Base-by-base conservation (phyloP, 768 basidiomycete genomes). In the Auricularia sp. region DNA sequence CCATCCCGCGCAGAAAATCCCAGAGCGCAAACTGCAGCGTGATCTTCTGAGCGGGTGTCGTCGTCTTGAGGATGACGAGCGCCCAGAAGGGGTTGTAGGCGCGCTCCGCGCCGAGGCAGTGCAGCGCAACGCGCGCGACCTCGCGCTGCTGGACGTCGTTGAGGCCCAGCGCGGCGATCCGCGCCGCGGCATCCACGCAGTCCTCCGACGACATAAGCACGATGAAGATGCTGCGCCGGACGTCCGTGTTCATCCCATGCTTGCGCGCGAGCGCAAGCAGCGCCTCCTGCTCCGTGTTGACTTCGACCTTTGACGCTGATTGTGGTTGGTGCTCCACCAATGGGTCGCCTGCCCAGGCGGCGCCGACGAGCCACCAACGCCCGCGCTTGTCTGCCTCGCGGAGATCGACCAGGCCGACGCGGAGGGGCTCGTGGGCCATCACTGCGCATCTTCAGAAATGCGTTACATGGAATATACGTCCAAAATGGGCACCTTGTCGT, bases 201-300 rank as follows among this genome's bases (percentile, higher is more conserved):
- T 99, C 97, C 96, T 98, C 66, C 11, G 54, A 47, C n/a, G 33
- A 36, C 94, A 98, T 97, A 42, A 98, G 76, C 13, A 95, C 89
- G 16, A 94, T 86, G 71, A 99, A 99, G 63, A 98, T 87, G 64
- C 89, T 88, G 67, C 93, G 80, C 44, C 96, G 83, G 45, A 98
- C 88, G 69, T 98, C 97, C 1, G 95, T 98, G 72, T 99, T 99
- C 96, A 99, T 98, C 24, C 97, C 97, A 73, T 99, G 97, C 72
- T 87, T 89, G 69, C 85, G 82, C 3, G 97, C 96, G n/a, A 98
- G 81, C 69, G 87, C 88, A 45, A 88, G 68, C 37, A 98, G 77
- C 3, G 77, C 73, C 54, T 76, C 79, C 59, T 76, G 70, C 51
- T 77, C 76, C 54, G 73, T 73, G 8, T 68, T 69, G 18, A 68